Base-by-base conservation (phyloP, 352 stramenopile species). In the Phytophthora multivora region DNA sequence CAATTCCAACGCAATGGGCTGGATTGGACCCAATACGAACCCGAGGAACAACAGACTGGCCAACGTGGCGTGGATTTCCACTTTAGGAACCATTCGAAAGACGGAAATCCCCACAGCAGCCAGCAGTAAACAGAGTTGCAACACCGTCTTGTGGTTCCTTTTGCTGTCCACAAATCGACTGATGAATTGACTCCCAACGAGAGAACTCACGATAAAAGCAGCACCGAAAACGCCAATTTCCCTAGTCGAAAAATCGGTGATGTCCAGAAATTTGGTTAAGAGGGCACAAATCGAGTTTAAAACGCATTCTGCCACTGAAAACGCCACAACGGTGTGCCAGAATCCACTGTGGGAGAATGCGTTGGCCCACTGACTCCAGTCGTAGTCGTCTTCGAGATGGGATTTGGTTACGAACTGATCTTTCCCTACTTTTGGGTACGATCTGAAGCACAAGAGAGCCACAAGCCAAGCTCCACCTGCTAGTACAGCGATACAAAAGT, bases 211-310 rank as follows among this genome's bases (percentile, higher is more conserved):
- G 46, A 90, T 88, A 53, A 90, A 90, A 3, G 66, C 73, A 4
- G 81, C 78, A 33, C 81, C 81, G 35, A 90, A 86, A 25, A 86
- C 38, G 3, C 81, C 81, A 41, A 88, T 73, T 50, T 90, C 46
- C 0, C 69, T 39, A 43, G 87, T 89, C 18, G 77, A 73, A 47
- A 89, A 90, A 12, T 70, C 64, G 4, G 81, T 79, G 0, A 67
- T 60, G 21, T 65, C 67, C 4, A 90, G 56, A 46, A 90, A 84
- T 36, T 90, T 87, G 30, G 73, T 79, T 16, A 90, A 51, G 28
- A 90, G 51, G 31, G 81, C 75, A 40, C 77, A 86, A 55, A 90
- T 86, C 18, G 75, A 73, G 57, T 90, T 90, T 16, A 88, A 42
- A 13, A 89, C 59, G 33, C 68, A 86, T 55, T 91, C 82, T n/a